A percentile compares a stretch with the other conserved stretches of the same genome.
Conservation (phyloP, 2,329 filamentous ascomycete genomes). For the Pyrenochaeta sp. region DNA sequence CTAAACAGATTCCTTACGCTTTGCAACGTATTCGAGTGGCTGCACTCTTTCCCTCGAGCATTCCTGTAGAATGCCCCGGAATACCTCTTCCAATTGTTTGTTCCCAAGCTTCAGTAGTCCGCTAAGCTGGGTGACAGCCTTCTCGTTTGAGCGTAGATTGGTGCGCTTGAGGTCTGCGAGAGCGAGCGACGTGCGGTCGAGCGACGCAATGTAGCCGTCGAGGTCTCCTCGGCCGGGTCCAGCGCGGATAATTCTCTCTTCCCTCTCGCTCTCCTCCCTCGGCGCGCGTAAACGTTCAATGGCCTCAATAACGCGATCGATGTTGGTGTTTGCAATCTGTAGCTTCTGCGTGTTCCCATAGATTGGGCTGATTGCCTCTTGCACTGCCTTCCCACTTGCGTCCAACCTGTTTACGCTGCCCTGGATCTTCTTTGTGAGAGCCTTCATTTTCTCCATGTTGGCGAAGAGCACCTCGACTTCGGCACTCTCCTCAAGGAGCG, state of each 20-base stretch:
- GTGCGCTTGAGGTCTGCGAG: slow-evolving; percentile 83
- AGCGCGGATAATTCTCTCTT: slow-evolving; percentile 88
- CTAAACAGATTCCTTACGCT: slow-evolving; percentile 63
- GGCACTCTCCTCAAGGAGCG: slow-evolving; percentile 71
- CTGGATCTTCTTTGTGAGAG: slow-evolving; percentile 95
- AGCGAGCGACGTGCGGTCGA: slow-evolving; percentile 89
- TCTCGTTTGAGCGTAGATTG: slow-evolving; percentile 92
- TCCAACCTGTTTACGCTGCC: slow-evolving; percentile 85
- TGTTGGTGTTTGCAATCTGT: slow-evolving; percentile 87
- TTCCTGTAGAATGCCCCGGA: slow-evolving; percentile 79
- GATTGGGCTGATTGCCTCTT: slow-evolving; percentile 90
- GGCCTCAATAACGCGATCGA: slow-evolving; percentile 83
- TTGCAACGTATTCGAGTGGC: slow-evolving; percentile 91
- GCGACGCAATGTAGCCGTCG: slow-evolving; percentile 83
- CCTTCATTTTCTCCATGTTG: slow-evolving; percentile 87
- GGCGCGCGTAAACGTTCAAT: slow-evolving; percentile 90
- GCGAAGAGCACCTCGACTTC: slow-evolving; percentile 73
- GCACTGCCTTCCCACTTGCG: slow-evolving; percentile 86
- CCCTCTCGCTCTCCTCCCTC: slow-evolving; percentile 88
- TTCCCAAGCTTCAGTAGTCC: slow-evolving; percentile 81
- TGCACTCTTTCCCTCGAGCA: slow-evolving; percentile 79
- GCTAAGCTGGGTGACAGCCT: slow-evolving; percentile 82
- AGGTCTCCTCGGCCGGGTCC: slow-evolving; percentile 73
- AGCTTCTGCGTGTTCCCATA: slow-evolving; percentile 91
- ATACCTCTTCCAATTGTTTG: slow-evolving; percentile 82